Conservation (phyloP, 768 basidiomycete species). For the Mycena vitilis region DNA sequence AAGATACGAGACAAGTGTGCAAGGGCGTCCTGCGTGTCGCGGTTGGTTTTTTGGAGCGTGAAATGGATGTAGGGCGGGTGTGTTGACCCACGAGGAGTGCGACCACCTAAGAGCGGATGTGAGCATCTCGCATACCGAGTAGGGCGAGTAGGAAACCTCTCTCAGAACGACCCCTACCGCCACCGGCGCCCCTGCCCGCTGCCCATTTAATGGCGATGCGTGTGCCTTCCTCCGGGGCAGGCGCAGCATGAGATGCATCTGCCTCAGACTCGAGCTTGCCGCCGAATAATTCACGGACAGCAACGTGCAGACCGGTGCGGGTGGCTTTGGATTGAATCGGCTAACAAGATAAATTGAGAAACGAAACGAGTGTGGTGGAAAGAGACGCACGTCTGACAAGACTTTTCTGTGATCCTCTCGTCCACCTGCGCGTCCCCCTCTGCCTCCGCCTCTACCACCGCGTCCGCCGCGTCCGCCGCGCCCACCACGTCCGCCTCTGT, state of each 20-base stretch:
- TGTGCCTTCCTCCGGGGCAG: constrained; percentile 72
- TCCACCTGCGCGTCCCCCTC: constrained; percentile 49
- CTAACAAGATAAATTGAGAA: constrained; percentile 54
- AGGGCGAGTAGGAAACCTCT: constrained; percentile 37
- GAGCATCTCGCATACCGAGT: background rate
- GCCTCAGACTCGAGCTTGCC: constrained; percentile 91
- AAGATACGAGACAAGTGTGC: constrained; percentile 81
- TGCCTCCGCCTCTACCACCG: constrained; percentile 58
- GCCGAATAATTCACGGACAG: constrained; percentile 81
- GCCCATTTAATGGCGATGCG: constrained; percentile 85
- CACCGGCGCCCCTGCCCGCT: constrained; percentile 58
- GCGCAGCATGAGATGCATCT: constrained; percentile 57
- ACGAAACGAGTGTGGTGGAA: constrained; percentile 24
- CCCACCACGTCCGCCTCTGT: constrained; percentile 55
- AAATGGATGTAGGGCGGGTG: constrained; percentile 95
- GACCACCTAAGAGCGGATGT: constrained; percentile 48
- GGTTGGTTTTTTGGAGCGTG: constrained; percentile 96
- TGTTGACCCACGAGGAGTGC: constrained; percentile 63
- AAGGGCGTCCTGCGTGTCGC: constrained; percentile 96
- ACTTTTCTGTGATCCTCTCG: constrained; percentile 80
- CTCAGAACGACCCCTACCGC: constrained; percentile 59
- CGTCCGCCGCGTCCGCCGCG: constrained; percentile 57
- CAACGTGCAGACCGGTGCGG: constrained; percentile 85
- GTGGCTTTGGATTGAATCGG: constrained; percentile 85
- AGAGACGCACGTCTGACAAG: constrained; percentile 77